Base-by-base conservation (phyloP, 2,329 filamentous ascomycete species). In the Fusarium armeniacum region DNA sequence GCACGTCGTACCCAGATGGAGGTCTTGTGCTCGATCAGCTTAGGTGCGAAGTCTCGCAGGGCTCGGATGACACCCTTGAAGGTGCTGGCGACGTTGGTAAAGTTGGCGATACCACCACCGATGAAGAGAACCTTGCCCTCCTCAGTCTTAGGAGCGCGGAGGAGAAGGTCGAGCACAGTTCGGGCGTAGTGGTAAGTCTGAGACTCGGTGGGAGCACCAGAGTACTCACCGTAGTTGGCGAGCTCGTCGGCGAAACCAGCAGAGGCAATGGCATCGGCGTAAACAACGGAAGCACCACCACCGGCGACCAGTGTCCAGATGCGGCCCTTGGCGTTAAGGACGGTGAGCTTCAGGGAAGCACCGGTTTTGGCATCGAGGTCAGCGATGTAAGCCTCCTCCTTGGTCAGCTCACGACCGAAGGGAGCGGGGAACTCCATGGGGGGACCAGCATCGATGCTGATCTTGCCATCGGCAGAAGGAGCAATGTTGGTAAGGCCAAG, bases 21-120 rank as follows among this genome's bases (percentile, higher is more conserved):
- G 73, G 96, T 93, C 78, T 97, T 97, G 90, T 99, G 96, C 89
- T 99, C 96, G 79, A 90, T 89, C 75, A 99, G 89, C 71, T 91
- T 87, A 70, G 90, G 90, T 65, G 94, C 89, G 75, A 95, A 94
- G 84, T 98, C 96, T 73, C 95, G 91, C 73, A 99, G 89, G 65
- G 96, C 96, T 76, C 93, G 92, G 81, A 99, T 99, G 82, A 99
- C 95, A 86, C 96, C 96, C 90, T 99, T 99, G 92, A 99, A 99
- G 71, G 96, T 99, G 76, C 92, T 96, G 66, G 96, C 96, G 58
- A 99, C 96, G 85, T 98, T 99, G 87, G 96, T 99, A 87, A 99
- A 99, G 91, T 99, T 99, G 88, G 96, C 96, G 88, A 99, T 99
- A 89, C 96, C 96, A 86, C 96, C 96, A 83, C 96, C 96, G 75